Base-by-base conservation (phyloP, 1,139 yeast species). In the Lodderomyces margitis region DNA sequence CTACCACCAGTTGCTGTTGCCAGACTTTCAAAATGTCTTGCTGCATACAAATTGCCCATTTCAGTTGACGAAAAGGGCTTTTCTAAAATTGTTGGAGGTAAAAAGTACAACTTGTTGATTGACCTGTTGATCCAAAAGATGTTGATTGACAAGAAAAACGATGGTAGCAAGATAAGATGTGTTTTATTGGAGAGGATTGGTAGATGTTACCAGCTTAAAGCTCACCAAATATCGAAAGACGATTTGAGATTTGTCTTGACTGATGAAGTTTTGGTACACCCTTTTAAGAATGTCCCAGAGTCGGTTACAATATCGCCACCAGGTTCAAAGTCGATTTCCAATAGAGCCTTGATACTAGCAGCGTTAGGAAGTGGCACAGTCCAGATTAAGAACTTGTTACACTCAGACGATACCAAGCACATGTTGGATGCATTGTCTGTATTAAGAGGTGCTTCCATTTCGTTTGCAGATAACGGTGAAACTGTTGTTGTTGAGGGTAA, bases 111-210 rank as follows among this genome's bases (percentile, higher is more conserved):
- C 40, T 81, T 95, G 38, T 87, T 89, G 17, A 75, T 91, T 38
- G 89, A 87, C 43, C 63, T 73, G 19, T 72, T 92, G 44, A 67
- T 92, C 47, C 70, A 81, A 48, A 88, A 88, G 56, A 92, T 92
- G 99, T 80, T 94, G 35, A 87, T 94, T 45, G 99, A 92, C 64
- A 92, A 92, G 74, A 94, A 92, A 64, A 92, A 92, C 59, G 97
- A 88, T 56, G 98, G 98, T 25, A 72, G 86, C 31, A 84, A 83
- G 59, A 92, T 92, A 67, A 87, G 86, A 62, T 84, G 88, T 51
- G 98, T 91, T 12, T 64, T 92, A 40, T 74, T 92, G 50, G 86
- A 87, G 55, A 74, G 78, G 35, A 89, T 92, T 50, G 99, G 99
- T 43, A 78, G 80, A 62, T 89, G 97, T 56, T 82, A 82, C 61